Evolutionary conservation across 441 rosid genomes (phyloP), one percentile per base, ranked within the genome.

Genomic region (Kokia cookei): DNA sequence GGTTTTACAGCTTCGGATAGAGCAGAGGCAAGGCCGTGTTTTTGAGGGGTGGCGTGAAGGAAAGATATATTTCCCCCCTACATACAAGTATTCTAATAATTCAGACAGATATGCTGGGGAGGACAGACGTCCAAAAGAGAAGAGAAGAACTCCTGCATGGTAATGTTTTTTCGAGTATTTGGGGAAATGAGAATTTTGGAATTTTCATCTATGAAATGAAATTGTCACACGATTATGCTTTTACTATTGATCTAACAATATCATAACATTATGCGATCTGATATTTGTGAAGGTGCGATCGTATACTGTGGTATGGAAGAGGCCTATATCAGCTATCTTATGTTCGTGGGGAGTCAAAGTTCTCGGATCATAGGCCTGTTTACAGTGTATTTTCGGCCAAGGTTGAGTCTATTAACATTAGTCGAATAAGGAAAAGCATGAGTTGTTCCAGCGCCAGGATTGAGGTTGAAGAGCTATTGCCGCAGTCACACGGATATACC

Each of bases 331-430:
- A 91, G 75, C 82, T 92, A 70, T 90, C 98, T 19, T 94, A 96
- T 76, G 99, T 94, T 48, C 89, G 98, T 9, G 99, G 98, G 22
- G 99, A 96, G 81, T 92, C 99, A 8, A 90, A 88, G 80, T 96
- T 96, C 88, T 96, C 99, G 2, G 99, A 96, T 83, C 99, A 96
- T 51, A 88, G 99, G 75, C 99, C 98, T 53, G 99, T 96, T 59
- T 94, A 89, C 76, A 85, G 98, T 79, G 65, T 92, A 60, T 96
- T 96, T 78, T 79, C 77, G 14, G 98, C 91, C 12, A 98, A 92
- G 84, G 91, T 96, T 75, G 98, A 94, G 83, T 91, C 95, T 0
- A 82, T 89, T n/a, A 81, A 79, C 74, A 85, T 83, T 48, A 74
- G 80, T 67, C 84, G 82, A 73, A 82, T 90, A 62, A 92, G 82